Evolutionary conservation across 306 rosid species (phyloP), one percentile per base, ranked within the genome.

Genomic region (Prunus kanzakura): DNA sequence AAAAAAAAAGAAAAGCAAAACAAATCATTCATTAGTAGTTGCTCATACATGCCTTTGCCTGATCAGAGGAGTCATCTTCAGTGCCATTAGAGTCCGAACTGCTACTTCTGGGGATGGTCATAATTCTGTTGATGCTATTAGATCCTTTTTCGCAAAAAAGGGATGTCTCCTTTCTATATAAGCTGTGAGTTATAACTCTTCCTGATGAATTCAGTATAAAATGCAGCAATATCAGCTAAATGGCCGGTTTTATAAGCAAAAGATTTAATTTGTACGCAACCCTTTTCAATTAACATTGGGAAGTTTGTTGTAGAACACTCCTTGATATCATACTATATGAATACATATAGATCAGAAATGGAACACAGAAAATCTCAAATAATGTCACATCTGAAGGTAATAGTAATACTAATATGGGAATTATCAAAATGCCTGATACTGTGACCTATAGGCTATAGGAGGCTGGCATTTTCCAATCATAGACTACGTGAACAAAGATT

Each of bases 41-140:
- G 72, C 66, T 52, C 16, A 64, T 66, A 83, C 96, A 61, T 89
- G 74, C 98, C 97, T 90, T 79, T 60, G 84, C 69, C 76, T 86
- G 83, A 71, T 76, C 76, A 81, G 97, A 72, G 72, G 78, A 72
- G 30, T 87, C 87, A 41, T 86, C 88, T 51, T 76, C 55, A 22
- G 54, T 82, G 73, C 80, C 82, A 71, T 66, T 81, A 54, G 97
- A 73, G 80, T 91, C 84, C 10, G 94, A 89, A 80, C 64, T 74
- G 76, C 82, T 82, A 58, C 85, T 72, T 80, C 80, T 80, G 57
- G 79, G 76, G 55, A 86, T 76, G 81, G 76, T 82, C 41, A 78
- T 30, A 5, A 71, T 72, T 43, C 49, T 41, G 14, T 64, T 41
- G 68, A 76, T 76, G 58, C 66, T 51, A 9, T 66, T 30, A 43